Evolutionary conservation across 768 basidiomycete species (phyloP).

Genomic region (Pisolithus marmoratus): DNA sequence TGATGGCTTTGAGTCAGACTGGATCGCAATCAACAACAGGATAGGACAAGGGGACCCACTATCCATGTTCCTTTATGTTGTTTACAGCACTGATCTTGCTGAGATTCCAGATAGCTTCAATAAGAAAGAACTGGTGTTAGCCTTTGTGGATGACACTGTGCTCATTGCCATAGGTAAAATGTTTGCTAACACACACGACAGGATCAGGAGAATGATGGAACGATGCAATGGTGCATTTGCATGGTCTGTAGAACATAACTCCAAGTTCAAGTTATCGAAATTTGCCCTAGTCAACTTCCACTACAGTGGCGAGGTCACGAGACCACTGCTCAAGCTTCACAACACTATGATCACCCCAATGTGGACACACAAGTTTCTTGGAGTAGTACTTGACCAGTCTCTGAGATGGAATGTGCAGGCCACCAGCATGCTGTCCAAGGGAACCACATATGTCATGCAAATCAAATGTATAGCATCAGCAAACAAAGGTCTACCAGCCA

Average conservation of each 20-base stretch:
- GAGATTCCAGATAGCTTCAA: neutral
- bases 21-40: neutral
- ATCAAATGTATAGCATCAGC: too few relatives aligned
- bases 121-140: neutral
- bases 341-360: too few relatives aligned
- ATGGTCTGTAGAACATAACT: neutral
- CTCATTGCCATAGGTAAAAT: neutral
- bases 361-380: too few relatives aligned
- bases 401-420: neutral
- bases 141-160: neutral
- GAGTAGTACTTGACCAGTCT: neutral
- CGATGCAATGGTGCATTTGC: neutral
- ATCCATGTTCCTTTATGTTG: neutral
- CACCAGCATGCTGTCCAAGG: neutral
- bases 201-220: neutral
- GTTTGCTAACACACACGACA: neutral
- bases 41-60: neutral
- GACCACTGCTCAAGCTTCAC: neutral
- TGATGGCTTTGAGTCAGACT: neutral
- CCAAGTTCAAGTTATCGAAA: neutral
- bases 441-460: neutral
- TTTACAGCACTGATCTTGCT: neutral
- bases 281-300: neutral
- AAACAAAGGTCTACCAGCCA: too few relatives aligned
- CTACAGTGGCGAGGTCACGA: neutral